Evolutionary conservation across 371 early-diverging fungal species (phyloP).

Genomic region (Circinella minor): DNA sequence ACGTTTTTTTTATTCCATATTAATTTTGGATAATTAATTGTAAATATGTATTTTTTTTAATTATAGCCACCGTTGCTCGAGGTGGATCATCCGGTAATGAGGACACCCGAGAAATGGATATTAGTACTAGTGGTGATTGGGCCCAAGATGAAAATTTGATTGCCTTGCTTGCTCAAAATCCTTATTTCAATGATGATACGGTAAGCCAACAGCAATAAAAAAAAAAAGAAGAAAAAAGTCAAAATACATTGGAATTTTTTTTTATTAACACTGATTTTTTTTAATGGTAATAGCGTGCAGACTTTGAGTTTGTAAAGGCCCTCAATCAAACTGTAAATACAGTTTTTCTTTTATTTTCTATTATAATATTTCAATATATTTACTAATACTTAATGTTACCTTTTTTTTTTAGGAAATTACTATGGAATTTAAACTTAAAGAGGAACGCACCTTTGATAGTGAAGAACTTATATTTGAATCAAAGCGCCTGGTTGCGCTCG

Average conservation of each 20-base stretch:
- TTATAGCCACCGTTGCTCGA: conserved; percentile 58
- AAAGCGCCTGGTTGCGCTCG: conserved; percentile 75
- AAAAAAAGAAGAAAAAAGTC: not conserved
- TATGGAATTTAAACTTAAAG: conserved; percentile 79
- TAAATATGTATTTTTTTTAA: not conserved
- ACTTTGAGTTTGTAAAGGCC: conserved; percentile 40
- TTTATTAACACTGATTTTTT: no score
- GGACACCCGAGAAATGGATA: conserved; percentile 35
- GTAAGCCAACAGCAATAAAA: conserved; percentile 17
- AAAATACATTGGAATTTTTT: no score
- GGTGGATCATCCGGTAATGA: conserved; percentile 46
- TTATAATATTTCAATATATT: not conserved
- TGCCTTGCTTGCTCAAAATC: conserved; percentile 66
- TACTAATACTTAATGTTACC: not conserved
- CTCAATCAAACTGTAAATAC: conserved; percentile 49
- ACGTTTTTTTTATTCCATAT: not conserved
- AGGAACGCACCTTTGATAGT: conserved; percentile 75
- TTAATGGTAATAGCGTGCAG: conserved; percentile 25
- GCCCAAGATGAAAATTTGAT: conserved; percentile 77
- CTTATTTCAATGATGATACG: conserved; percentile 58
- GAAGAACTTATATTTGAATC: conserved; percentile 86
- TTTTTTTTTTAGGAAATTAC: conserved; percentile 66
- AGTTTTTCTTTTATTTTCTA: not conserved
- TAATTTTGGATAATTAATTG: not conserved
- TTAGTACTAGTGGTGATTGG: conserved; percentile 78